Evolutionary conservation across 768 basidiomycete genomes (phyloP), one percentile per base, ranked within the genome.

Genomic region (Serendipita vermifera): DNA sequence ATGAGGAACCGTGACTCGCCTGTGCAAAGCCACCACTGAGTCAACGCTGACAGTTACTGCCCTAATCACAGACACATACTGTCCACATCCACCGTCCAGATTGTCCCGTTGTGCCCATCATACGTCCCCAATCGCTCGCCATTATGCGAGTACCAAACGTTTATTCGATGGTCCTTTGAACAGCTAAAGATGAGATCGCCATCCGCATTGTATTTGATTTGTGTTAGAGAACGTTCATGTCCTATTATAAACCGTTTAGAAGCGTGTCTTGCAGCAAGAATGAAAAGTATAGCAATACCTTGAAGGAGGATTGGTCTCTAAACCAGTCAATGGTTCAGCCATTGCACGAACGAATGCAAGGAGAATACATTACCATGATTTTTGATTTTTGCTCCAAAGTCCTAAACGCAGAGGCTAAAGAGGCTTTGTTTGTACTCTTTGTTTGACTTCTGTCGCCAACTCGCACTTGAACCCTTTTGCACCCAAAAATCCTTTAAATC

Each of bases 111-210:
- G 70, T 96, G 83, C 36, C 92, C 96, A 41, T 88, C 82, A 66
- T 96, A 98, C 58, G 96, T 99, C 33, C 96, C 96, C 63, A 99
- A 70, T 58, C 96, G 77, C 74, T 98, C 96, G 53, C 96, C 96
- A 64, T 99, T 99, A 64, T 94, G 89, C 11, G 92, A 84, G 69
- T 79, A 96, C 94, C 94, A 98, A 53, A 90, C 92, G 67, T 96
- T 97, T 68, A 97, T 87, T 62, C 88, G 69, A 64, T 85, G 79
- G 69, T 99, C 96, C 77, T 99, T 99, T 63, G 90, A 91, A 66
- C 86, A 89, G 22, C 91, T 84, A 70, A 99, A 96, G 53, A 99
- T 76, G 14, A 99, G 77, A 71, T 98, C 96, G 61, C 96, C 96
- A 66, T 98, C 96, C 55, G 75, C 70, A 73, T 97, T 99, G 77